Base-by-base conservation (phyloP, 2,329 filamentous ascomycete species). In the Spiromastix sp. region DNA sequence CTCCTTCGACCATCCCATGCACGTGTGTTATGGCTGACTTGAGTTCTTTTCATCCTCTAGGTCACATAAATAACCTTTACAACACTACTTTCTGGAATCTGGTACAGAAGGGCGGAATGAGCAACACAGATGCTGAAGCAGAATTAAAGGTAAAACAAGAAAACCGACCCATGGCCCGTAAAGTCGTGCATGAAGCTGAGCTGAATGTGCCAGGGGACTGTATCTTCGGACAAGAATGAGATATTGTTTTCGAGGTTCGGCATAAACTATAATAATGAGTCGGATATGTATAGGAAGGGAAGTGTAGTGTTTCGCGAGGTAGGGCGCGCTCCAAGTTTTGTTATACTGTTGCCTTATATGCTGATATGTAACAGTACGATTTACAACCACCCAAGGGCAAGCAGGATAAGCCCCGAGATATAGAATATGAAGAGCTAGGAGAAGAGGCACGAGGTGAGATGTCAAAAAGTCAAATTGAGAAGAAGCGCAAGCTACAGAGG, bases 191-290 rank as follows among this genome's bases (percentile, higher is more conserved):
- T n/a, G n/a, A n/a, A 4, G 16, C 21, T n/a, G n/a, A n/a, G n/a
- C n/a, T 12, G 29, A 25, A 9, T 15, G 25, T 25, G 31, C 8
- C 31, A 87, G 81, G 87, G 89, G 3, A 93, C 86, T 0, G 61
- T 93, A 1, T 75, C 87, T 3, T 70, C 77, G 2, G 86, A 96
- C 51, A 98, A 98, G 64, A 91, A 98, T 53, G 91, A 98, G 64
- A 93, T 98, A 13, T 64, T 98, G 10, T 98, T 91, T 58, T 82
- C 79, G 2, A 72, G 72, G 17, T 96, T 94, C 57, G 75, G 79
- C 2, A 87, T 96, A 55, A 98, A 98, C 61, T 98, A 98, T 63
- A 98, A 98, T 60, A 91, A 94, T 47, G 91, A 98, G 58, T 77
- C 77, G 0, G 85, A 93, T 43, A 86, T 95, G 11, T 94, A 76